These are phyloP conservation scores for Aurifilum marmelostoma DNA, from an alignment of 2,329 filamentous ascomycete species.

Conservation along the genomic window DNA sequence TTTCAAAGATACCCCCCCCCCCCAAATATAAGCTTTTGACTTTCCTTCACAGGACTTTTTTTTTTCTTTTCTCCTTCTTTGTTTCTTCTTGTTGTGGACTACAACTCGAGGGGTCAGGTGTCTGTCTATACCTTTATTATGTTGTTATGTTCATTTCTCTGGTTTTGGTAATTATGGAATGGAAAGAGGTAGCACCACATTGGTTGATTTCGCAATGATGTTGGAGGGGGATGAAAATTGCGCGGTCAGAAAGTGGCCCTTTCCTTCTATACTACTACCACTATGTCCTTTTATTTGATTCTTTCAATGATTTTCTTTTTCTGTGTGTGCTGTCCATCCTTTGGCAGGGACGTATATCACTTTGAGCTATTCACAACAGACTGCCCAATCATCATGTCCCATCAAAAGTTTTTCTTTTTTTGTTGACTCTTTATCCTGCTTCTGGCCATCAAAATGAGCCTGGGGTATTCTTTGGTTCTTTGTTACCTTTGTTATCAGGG, in stretches of 20 bases:
- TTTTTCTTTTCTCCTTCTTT: neutral
- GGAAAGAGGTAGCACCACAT: neutral
- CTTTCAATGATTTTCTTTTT: neutral
- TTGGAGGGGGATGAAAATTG: neutral
- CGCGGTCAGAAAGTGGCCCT: too few relatives aligned
- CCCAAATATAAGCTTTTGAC: conserved; percentile 2
- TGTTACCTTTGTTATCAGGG: neutral
- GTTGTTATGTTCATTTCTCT: neutral
- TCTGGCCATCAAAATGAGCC: neutral
- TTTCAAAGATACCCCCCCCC: conserved; percentile 8
- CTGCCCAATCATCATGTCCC: neutral
- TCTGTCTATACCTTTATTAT: too few relatives aligned
- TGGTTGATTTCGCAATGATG: neutral
- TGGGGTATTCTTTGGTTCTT: neutral
- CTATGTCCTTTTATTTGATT: neutral
- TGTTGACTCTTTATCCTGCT: too few relatives aligned
- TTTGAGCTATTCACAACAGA: neutral
- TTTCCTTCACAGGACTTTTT: neutral
- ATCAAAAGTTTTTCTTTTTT: neutral
- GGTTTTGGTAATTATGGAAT: neutral
- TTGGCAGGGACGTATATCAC: neutral
- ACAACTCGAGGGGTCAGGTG: neutral
- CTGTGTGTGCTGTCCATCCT: too few relatives aligned
- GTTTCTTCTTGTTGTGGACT: neutral
- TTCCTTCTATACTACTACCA: neutral